Base-by-base conservation (phyloP, 2,329 filamentous ascomycete species). In the Xylaria multiplex region DNA sequence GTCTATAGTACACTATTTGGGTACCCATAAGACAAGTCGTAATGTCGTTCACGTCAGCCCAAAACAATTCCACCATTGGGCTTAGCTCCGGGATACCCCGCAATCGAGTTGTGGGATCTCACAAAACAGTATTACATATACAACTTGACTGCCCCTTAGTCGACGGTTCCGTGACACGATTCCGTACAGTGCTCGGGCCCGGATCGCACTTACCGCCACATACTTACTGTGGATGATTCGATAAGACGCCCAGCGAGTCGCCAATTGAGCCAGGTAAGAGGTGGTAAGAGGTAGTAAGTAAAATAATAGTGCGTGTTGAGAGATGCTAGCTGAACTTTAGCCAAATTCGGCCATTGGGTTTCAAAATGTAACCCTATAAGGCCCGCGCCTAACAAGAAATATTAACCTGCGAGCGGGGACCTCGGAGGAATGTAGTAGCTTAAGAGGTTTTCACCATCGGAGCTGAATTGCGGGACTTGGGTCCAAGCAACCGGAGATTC, bases 301-400 rank as follows among this genome's bases (percentile, higher is more conserved):
- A 14, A 37, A 37, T 37, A 13, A 37, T 13, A 37, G 35, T 13
- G 35, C 8, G 48, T n/a, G 6, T 22, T 30, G 7, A 4, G n/a
- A 14, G 5, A 30, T 55, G 37, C 3, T n/a, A 55, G 53, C 53
- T 55, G 53, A 55, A 43, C 37, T n/a, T 24, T 55, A 55, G 14
- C 53, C 53, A n/a, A 55, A 43, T n/a, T 6, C 2, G 22, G 52
- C 13, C 22, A 43, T 43, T 55, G 6, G 19, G 37, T 30, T n/a
- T 55, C 22, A 2, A 54, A 8, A 54, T 54, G 52, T 37, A 45
- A 30, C 53, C 13, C 13, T 30, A 19, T 43, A 27, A 27, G 53
- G 14, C 53, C 13, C 24, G 43, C 14, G 24, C 19, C 9, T 54
- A 42, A 6, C 6, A 22, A 42, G 14, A 6, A 8, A 4, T 19